Evolutionary conservation across 495 filamentous ascomycete genomes (phyloP).

Genomic region (Trichoderma reesei): DNA sequence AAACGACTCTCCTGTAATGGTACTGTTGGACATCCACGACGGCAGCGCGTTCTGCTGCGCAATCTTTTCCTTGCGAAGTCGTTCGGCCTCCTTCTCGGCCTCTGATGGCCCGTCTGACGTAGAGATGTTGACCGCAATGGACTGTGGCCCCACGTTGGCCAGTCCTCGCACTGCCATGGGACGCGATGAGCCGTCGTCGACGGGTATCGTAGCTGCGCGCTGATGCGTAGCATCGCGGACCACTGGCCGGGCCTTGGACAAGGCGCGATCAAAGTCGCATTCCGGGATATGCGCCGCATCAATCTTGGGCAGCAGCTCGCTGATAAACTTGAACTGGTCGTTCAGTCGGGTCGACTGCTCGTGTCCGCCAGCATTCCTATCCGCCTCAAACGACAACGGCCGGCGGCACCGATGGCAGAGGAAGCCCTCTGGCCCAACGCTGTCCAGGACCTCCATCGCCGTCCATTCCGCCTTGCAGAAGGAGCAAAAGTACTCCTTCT

Average conservation of each 20-base stretch:
- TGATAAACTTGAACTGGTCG: conserved; percentile 74
- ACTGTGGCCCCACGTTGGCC: conserved; percentile 53
- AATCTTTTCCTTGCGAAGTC: conserved; percentile 60
- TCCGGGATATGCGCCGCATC: conserved; percentile 74
- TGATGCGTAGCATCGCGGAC: conserved; percentile 51
- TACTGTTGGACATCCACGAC: conserved; percentile 80
- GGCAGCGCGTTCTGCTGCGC: conserved; percentile 80
- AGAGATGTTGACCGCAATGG: conserved; percentile 71
- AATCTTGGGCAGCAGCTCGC: conserved; percentile 76
- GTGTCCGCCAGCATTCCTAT: conserved; percentile 59
- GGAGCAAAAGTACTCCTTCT: conserved; percentile 83
- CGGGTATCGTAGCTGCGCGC: conserved; percentile 43
- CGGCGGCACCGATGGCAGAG: conserved; percentile 73
- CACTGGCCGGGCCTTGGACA: conserved; percentile 48
- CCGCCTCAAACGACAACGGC: conserved; percentile 56
- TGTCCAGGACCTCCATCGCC: conserved; percentile 74
- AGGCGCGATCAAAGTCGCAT: conserved; percentile 76
- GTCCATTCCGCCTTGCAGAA: conserved; percentile 75
- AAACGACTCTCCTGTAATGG: conserved; percentile 47
- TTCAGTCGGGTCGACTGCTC: conserved; percentile 83
- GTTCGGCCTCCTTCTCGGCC: conserved; percentile 62
- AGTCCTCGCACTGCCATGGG: conserved; percentile 66
- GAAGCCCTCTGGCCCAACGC: conserved; percentile 57
- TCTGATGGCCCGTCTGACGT: conserved; percentile 63
- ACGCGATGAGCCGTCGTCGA: conserved; percentile 31